phyloP scores from a whole-genome alignment of 805 yeast species.

The Geotrichum ghanense region DNA sequence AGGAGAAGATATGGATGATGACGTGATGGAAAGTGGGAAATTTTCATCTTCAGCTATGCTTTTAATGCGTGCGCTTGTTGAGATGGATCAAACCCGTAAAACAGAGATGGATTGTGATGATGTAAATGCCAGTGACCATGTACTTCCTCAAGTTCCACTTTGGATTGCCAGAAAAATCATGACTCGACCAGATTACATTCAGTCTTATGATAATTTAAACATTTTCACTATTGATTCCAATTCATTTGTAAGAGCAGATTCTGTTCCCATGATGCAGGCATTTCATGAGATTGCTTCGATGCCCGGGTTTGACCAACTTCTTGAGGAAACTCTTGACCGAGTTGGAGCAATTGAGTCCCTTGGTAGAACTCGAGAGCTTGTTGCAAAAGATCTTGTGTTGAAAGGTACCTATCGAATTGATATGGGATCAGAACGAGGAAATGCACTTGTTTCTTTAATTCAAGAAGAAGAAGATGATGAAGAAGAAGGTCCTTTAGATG shows the following conservation, averaged over 20 bases:
- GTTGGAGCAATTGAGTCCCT: constrained; percentile 67
- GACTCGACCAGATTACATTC: constrained; percentile 77
- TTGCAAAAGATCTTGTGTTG: constrained; percentile 51
- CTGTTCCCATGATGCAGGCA: constrained; percentile 84
- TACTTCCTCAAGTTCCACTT: constrained; percentile 60
- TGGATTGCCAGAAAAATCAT: constrained; percentile 79
- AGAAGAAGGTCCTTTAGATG: constrained; percentile 14
- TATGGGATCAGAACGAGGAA: constrained; percentile 2
- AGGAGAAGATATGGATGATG: constrained; percentile 77
- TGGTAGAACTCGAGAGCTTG: constrained; percentile 66
- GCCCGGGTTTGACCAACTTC: constrained; percentile 57
- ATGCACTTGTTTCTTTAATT: constrained; percentile 2
- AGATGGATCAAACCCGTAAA: constrained; percentile 39
- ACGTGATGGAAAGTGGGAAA: constrained; percentile 76
- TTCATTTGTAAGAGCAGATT: constrained; percentile 63
- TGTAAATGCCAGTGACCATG: constrained; percentile 31
- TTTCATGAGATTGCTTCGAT: constrained; percentile 65
- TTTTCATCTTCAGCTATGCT: constrained; percentile 66
- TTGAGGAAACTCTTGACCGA: constrained; percentile 54
- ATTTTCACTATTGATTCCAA: constrained; percentile 69
- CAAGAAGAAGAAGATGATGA: constrained; percentile 12
- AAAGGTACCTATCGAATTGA: constrained; percentile 19
- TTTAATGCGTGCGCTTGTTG: constrained; percentile 56
- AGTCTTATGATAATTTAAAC: constrained; percentile 61
- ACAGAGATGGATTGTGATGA: constrained; percentile 12